phyloP scores from a whole-genome alignment of 2,329 filamentous ascomycete genomes.

The Scytalidium lignicola region DNA sequence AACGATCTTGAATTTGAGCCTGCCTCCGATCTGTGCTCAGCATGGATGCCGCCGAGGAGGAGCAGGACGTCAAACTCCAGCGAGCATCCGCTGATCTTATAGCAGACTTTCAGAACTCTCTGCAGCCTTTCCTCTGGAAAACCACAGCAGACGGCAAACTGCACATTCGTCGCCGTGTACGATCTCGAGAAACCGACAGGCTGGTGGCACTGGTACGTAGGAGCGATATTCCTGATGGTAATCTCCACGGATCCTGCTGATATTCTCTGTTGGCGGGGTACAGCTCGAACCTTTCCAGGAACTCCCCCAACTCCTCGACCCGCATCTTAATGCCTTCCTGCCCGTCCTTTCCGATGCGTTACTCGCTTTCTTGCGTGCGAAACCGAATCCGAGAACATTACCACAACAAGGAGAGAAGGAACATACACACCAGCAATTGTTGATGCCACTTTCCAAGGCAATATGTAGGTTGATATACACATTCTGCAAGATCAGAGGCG shows the following conservation, averaged over 20 bases:
- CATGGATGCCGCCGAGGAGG: conserved; percentile 58
- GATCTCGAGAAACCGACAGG: conserved; percentile 42
- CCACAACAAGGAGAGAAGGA: conserved; percentile 1
- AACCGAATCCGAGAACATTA: conserved; percentile 36
- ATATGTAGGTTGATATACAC: conserved; percentile 79
- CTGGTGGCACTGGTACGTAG: conserved; percentile 40
- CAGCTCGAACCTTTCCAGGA: conserved; percentile 86
- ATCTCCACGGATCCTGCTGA: conserved; percentile 17
- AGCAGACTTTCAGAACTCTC: conserved; percentile 48
- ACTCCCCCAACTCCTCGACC: conserved; percentile 87
- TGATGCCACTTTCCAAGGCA: conserved; percentile 43
- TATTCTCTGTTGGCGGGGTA: not conserved
- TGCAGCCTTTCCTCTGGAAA: conserved; percentile 49
- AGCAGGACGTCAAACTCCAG: conserved; percentile 58
- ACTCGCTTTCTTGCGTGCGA: conserved; percentile 56
- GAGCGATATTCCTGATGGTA: conserved; percentile 1
- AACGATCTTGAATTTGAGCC: not conserved
- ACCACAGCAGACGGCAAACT: conserved; percentile 38
- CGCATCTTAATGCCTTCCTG: conserved; percentile 71
- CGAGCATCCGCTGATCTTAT: conserved; percentile 55
- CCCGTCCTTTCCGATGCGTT: conserved; percentile 72
- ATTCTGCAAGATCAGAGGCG: conserved; percentile 89
- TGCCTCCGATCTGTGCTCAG: not conserved
- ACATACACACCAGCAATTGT: conserved; percentile 18
- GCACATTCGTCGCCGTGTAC: conserved; percentile 44